Percentiles rank a stretch among this genome's conserved stretches.
Evolutionary conservation across 768 basidiomycete genomes (phyloP).

Genomic region (Rhizopogon vesiculosus): DNA sequence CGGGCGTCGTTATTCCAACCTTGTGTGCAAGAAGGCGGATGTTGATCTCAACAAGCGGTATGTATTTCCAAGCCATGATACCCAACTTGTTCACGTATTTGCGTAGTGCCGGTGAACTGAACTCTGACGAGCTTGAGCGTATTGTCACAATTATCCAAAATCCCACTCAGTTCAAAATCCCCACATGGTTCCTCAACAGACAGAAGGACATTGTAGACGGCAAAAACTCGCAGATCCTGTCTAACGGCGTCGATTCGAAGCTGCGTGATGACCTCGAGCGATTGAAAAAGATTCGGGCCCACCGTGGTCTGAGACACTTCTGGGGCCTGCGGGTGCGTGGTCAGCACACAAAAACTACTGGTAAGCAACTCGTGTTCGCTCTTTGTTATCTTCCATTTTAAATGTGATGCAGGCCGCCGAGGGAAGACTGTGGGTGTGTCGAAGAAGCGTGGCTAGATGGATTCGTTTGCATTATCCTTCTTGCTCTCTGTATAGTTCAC

Average conservation of each 20-base stretch:
- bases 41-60: constrained; percentile 98
- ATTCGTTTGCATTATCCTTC: background rate
- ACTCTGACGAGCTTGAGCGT: constrained; percentile 99
- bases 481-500: background rate
- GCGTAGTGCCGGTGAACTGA: constrained; percentile 92
- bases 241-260: constrained; percentile 96
- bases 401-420: constrained; percentile 62
- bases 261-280: constrained; percentile 97
- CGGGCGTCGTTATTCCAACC: constrained; percentile 95
- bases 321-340: constrained; percentile 96
- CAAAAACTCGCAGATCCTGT: constrained; percentile 93
- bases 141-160: constrained; percentile 99
- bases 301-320: constrained; percentile 89
- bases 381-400: background rate
- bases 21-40: constrained; percentile 99
- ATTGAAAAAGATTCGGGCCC: constrained; percentile 97
- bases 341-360: constrained; percentile 99
- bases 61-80: constrained; percentile 20
- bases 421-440: constrained; percentile 97
- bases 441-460: constrained; percentile 71
- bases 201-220: constrained; percentile 98
- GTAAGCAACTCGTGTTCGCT: constrained; percentile 34
- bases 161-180: constrained; percentile 99
- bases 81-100: constrained; percentile 4
- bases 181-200: constrained; percentile 98